These are phyloP conservation scores for Juncus effusus DNA, from an alignment of 176 grass and related monocot species.

Conservation along the genomic window DNA sequence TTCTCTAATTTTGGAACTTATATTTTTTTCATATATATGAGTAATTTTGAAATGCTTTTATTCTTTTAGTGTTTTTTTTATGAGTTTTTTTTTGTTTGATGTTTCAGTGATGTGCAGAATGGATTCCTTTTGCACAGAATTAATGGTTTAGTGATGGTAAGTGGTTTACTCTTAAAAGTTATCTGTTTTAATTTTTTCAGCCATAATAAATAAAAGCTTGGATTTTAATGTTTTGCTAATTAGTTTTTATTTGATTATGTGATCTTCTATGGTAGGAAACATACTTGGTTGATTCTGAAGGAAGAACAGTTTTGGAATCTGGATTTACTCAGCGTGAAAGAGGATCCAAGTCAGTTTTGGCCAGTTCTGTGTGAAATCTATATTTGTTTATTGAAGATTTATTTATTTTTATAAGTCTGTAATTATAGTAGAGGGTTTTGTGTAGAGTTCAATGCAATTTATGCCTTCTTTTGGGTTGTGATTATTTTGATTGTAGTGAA, in stretches of 20 bases:
- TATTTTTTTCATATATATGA: background rate
- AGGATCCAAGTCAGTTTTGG: slow-evolving; percentile 18
- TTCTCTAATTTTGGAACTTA: no score
- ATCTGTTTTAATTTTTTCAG: background rate
- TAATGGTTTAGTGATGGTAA: slow-evolving; percentile 40
- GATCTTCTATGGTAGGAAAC: slow-evolving; percentile 34
- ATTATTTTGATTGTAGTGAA: background rate
- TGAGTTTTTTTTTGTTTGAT: background rate
- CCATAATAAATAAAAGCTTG: background rate
- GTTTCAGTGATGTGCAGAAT: slow-evolving; percentile 29
- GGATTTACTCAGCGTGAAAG: slow-evolving; percentile 19
- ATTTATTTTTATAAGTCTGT: background rate
- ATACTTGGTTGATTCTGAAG: slow-evolving; percentile 31
- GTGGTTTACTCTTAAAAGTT: slow-evolving; percentile 9
- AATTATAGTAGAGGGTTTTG: background rate
- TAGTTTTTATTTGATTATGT: background rate
- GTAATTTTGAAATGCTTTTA: no score
- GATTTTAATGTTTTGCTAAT: background rate
- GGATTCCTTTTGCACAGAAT: slow-evolving; percentile 41
- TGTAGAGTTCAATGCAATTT: background rate
- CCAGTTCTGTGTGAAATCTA: background rate
- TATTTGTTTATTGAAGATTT: background rate
- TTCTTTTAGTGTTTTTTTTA: background rate
- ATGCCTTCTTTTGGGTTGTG: background rate
- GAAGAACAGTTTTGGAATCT: slow-evolving; percentile 23